Conservation (phyloP, 2,329 filamentous ascomycete species). For the Fusarium sororula region DNA sequence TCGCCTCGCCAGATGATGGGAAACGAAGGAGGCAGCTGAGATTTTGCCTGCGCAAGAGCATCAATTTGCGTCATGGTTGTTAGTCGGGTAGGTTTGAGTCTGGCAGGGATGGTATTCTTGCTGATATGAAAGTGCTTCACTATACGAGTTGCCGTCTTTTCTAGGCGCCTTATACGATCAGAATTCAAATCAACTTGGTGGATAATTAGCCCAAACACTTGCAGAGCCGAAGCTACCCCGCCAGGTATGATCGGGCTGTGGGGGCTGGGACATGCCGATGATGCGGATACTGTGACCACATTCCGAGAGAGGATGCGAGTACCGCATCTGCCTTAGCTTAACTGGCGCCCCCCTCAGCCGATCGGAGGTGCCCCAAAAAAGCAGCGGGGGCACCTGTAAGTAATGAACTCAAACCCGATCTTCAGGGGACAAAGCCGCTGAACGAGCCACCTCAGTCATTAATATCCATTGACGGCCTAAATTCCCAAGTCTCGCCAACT, state of each 20-base stretch:
- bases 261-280: background rate
- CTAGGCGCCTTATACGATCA: background rate
- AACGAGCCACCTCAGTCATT: background rate
- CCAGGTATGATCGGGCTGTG: background rate
- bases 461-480: background rate
- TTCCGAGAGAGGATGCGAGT: background rate
- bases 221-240: too few species aligned
- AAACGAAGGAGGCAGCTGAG: background rate
- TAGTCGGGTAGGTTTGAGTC: background rate
- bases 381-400: background rate
- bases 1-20: background rate
- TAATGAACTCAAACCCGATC: too few species aligned
- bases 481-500: background rate
- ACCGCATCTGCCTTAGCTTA: background rate
- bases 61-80: background rate
- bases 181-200: too few species aligned
- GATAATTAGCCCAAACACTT: background rate
- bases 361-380: background rate
- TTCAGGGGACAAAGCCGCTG: background rate
- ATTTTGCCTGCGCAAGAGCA: background rate
- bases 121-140: too few species aligned
- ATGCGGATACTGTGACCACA: background rate
- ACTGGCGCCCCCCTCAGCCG: background rate
- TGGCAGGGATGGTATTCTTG: background rate
- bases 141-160: background rate